These are phyloP conservation scores for Ustilago cynodontis DNA, from an alignment of 1,284 basidiomycete species.

Conservation along the genomic window DNA sequence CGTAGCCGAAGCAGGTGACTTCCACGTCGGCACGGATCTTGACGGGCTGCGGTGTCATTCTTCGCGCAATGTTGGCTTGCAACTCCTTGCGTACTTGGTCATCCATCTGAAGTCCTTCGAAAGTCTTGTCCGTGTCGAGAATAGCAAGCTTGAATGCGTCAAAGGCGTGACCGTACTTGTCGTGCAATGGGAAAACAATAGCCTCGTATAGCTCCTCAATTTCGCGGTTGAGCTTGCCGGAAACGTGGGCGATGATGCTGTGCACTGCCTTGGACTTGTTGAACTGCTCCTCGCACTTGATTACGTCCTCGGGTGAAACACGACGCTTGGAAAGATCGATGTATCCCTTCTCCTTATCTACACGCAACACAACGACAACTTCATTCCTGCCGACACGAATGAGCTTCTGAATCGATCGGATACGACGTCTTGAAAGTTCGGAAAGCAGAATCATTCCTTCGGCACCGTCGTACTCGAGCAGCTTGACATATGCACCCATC, in stretches of 20 bases:
- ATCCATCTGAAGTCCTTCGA: conserved; percentile 77
- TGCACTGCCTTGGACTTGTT: conserved; percentile 86
- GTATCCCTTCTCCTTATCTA: conserved; percentile 99
- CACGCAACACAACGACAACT: conserved; percentile 96
- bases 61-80: conserved; percentile 87
- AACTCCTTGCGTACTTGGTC: conserved; percentile 79
- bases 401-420: conserved; percentile 96
- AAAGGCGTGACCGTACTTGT: conserved; percentile 93
- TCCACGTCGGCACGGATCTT: conserved; percentile 98
- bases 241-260: conserved; percentile 68
- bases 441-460: conserved; percentile 99
- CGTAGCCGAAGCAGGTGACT: conserved; percentile 94
- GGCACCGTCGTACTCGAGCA: conserved; percentile 98
- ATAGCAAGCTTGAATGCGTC: conserved; percentile 97
- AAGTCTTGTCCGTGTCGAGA: conserved; percentile 82
- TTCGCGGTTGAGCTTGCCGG: conserved; percentile 61
- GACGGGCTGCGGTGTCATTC: conserved; percentile 97
- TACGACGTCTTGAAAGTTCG: conserved; percentile 94
- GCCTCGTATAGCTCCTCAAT: conserved; percentile 90
- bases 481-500: conserved; percentile 99
- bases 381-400: conserved; percentile 98
- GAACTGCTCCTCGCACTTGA: conserved; percentile 97
- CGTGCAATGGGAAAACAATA: conserved; percentile 92
- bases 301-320: conserved; percentile 98
- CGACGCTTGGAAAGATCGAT: conserved; percentile 99